phyloP scores from a whole-genome alignment of 768 basidiomycete genomes.

The Coprinopsis strossmayeri region DNA sequence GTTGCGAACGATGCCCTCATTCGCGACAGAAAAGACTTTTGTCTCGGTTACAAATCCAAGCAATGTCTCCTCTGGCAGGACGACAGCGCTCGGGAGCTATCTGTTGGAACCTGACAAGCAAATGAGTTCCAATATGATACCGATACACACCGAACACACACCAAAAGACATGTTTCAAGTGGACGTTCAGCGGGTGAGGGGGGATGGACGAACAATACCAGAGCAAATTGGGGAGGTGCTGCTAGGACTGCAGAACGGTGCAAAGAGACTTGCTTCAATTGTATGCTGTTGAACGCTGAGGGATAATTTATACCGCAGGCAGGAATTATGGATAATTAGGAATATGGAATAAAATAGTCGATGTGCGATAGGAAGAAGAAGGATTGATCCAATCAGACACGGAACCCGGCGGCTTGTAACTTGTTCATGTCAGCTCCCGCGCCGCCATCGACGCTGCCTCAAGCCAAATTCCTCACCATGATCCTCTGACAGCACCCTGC shows the following conservation, averaged over 20 bases:
- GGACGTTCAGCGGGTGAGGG: background rate
- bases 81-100: constrained; percentile 16
- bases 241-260: background rate
- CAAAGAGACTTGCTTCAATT: background rate
- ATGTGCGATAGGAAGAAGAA: background rate
- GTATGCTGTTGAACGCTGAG: constrained; percentile 3
- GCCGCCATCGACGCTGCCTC: background rate
- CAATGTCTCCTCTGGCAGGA: constrained; percentile 24
- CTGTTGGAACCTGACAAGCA: constrained; percentile 13
- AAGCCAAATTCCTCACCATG: background rate
- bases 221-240: constrained; percentile 10
- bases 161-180: constrained; percentile 3
- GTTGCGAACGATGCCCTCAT: constrained; percentile 24
- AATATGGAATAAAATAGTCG: background rate
- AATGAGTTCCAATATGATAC: constrained; percentile 14
- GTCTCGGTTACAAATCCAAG: constrained; percentile 25
- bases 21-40: constrained; percentile 29
- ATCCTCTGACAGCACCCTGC: background rate
- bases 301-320: constrained; percentile 1
- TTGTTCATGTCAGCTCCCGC: no score
- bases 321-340: background rate
- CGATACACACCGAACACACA: constrained; percentile 16
- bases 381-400: constrained; percentile 1
- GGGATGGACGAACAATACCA: constrained; percentile 3
- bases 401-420: no score